Evolutionary conservation across 2,329 filamentous ascomycete genomes (phyloP).

Genomic region (Colletotrichum kahawae): DNA sequence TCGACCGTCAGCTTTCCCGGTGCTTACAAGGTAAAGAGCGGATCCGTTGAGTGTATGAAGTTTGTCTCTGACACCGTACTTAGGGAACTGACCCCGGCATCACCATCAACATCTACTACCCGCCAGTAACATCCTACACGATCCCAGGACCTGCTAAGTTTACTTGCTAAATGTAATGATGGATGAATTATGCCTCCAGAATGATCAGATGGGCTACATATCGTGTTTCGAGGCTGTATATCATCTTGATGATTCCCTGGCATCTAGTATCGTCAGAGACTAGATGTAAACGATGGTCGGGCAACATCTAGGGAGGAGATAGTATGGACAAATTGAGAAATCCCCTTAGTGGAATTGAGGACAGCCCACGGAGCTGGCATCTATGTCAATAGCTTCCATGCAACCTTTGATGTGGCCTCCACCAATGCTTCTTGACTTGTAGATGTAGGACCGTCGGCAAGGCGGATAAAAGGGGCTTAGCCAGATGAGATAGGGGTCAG

Average conservation of each 20-base stretch:
- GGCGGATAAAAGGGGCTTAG: background rate
- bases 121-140: conserved; percentile 28
- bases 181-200: background rate
- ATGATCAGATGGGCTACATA: background rate
- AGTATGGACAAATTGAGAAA: background rate
- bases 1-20: conserved; percentile 40
- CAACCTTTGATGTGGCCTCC: background rate
- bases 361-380: rapidly evolving
- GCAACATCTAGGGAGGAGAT: background rate
- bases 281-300: background rate
- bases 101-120: conserved; percentile 41
- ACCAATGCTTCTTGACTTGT: background rate
- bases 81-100: conserved; percentile 37
- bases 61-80: background rate
- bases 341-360: rapidly evolving
- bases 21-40: conserved; percentile 35
- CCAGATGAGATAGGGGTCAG: background rate
- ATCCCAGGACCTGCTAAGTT: conserved; percentile 30
- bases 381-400: rapidly evolving
- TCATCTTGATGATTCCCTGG: background rate
- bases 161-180: conserved; percentile 17
- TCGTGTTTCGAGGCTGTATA: background rate
- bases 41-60: background rate
- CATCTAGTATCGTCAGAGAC: rapidly evolving
- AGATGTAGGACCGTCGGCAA: background rate